A percentile compares a stretch with the other conserved stretches of the same genome.
Conservation (phyloP, 306 rosid species). For the Quillaja saponaria region DNA sequence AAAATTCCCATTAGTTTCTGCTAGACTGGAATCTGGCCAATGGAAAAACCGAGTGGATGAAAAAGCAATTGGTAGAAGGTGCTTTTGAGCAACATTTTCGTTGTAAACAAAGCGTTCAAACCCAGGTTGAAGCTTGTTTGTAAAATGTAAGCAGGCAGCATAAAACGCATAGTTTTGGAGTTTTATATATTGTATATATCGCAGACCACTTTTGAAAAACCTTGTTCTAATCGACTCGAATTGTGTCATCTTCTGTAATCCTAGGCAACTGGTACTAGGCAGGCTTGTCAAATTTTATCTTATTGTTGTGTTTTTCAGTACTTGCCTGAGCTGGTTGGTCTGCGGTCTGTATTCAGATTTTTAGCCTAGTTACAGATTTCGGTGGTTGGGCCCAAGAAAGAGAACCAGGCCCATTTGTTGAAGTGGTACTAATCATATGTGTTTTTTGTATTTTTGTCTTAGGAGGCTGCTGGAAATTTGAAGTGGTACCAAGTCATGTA, state of each 20-base stretch:
- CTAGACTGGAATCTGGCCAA: conserved; percentile 3
- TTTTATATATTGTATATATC: no score
- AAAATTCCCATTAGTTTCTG: neutral
- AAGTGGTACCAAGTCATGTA: conserved; percentile 39
- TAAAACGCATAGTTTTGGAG: no score
- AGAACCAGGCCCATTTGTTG: no score
- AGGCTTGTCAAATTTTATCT: no score
- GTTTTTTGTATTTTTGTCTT: no score
- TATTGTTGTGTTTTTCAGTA: neutral
- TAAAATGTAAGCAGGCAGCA: no score
- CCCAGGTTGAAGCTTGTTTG: conserved; percentile 45
- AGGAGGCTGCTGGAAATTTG: conserved; percentile 44
- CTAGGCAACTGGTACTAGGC: no score
- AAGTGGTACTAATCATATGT: no score
- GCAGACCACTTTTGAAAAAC: no score
- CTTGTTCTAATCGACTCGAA: no score
- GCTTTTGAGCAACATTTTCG: conserved; percentile 19
- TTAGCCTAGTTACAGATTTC: no score
- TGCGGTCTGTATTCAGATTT: neutral
- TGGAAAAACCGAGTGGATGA: neutral
- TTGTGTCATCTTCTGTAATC: no score
- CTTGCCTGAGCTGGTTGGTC: neutral
- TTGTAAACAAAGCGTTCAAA: conserved; percentile 41
- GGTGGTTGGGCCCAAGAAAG: neutral
- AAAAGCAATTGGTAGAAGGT: neutral